Percentiles rank a stretch among this genome's conserved stretches.
Conservation (phyloP, 129 eudicot species). For the Saposhnikovia divaricata region DNA sequence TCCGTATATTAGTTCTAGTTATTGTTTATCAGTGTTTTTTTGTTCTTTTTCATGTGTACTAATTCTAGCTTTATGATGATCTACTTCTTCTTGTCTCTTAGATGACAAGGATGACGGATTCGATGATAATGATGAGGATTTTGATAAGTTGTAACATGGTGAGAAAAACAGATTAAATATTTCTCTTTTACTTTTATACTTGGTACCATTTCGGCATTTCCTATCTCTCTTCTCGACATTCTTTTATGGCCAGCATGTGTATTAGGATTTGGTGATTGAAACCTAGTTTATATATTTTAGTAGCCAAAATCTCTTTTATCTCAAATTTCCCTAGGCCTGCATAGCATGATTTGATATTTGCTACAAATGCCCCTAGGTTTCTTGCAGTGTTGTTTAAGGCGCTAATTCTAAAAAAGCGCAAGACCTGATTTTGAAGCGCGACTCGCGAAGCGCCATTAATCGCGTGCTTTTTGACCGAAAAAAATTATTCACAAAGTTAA, state of each 20-base stretch:
- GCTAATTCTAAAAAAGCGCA: too few species aligned
- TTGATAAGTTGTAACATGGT: constrained; percentile 72
- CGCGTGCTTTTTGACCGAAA: too few species aligned
- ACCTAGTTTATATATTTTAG: not conserved
- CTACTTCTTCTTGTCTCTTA: constrained; percentile 24
- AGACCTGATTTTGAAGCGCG: too few species aligned
- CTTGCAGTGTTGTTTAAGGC: too few species aligned
- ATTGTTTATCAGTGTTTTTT: not conserved
- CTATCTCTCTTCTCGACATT: not conserved
- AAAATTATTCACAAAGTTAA: too few species aligned
- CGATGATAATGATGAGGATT: constrained; percentile 97
- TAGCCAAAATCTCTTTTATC: not conserved
- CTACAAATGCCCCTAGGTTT: too few species aligned
- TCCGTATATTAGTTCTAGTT: not conserved
- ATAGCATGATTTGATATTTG: not conserved
- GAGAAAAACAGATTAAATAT: not conserved
- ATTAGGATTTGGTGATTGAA: not conserved
- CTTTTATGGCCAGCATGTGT: not conserved
- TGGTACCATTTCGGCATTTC: not conserved
- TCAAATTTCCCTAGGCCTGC: too few species aligned
- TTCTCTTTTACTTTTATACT: not conserved
- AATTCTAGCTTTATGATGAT: not conserved
- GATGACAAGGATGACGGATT: constrained; percentile 67
- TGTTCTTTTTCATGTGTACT: not conserved
- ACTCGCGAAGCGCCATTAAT: too few species aligned